phyloP scores from a whole-genome alignment of 2,329 filamentous ascomycete genomes.

The Periconia sp. region DNA sequence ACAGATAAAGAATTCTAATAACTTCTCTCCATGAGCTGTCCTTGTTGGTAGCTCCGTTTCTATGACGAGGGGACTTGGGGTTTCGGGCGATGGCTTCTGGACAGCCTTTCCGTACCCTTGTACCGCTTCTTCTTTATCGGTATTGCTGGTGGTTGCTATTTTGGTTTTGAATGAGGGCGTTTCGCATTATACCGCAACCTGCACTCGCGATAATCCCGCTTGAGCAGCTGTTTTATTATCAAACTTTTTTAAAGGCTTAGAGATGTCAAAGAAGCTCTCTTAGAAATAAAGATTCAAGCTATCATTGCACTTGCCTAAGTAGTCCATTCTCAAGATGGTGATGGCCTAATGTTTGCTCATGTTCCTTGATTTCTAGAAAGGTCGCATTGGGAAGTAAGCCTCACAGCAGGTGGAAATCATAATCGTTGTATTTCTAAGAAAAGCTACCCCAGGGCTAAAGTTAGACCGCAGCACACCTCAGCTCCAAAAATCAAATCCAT shows the following conservation, averaged over 20 bases:
- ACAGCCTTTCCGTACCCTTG: constrained; percentile 19
- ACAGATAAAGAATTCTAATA: constrained; percentile 20
- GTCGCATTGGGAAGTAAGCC: too few relatives aligned
- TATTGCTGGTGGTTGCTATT: constrained; percentile 10
- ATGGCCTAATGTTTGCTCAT: too few relatives aligned
- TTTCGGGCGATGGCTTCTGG: constrained; percentile 20
- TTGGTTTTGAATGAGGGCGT: constrained; percentile 1
- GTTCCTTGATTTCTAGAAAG: too few relatives aligned
- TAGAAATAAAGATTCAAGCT: constrained; percentile 14
- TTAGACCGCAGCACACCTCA: neutral
- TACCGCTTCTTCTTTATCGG: constrained; percentile 27
- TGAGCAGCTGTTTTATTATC: constrained; percentile 17
- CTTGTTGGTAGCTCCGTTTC: constrained; percentile 17
- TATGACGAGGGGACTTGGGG: neutral
- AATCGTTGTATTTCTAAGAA: constrained; percentile 15
- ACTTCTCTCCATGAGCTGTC: constrained; percentile 8
- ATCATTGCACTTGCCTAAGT: neutral
- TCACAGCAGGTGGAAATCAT: constrained; percentile 12
- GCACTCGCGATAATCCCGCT: constrained; percentile 12
- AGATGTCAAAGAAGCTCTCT: constrained; percentile 27
- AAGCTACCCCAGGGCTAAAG: neutral
- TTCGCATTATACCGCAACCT: constrained; percentile 44
- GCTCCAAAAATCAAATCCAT: constrained; percentile 6
- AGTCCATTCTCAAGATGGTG: neutral
- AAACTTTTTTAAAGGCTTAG: constrained; percentile 19